These are phyloP conservation scores for Silene coronaria DNA, from an alignment of 179 eudicot genomes.

Conservation along the genomic window DNA sequence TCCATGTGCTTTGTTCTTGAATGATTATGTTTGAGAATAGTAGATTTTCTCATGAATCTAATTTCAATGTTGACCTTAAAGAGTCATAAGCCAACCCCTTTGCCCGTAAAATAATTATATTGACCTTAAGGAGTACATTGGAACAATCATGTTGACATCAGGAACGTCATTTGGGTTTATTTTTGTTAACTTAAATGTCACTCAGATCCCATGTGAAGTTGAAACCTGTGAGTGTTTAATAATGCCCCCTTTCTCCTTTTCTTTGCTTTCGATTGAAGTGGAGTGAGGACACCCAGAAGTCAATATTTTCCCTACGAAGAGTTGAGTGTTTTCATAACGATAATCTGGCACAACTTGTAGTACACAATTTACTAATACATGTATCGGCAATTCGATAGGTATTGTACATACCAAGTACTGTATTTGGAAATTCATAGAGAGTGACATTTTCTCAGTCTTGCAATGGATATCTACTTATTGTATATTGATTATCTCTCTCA, in stretches of 20 bases:
- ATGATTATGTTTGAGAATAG: not conserved
- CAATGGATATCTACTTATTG: not conserved
- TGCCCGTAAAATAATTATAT: no score
- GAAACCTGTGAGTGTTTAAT: no score
- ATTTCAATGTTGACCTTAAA: not conserved
- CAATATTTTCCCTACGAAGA: no score
- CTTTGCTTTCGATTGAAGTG: no score
- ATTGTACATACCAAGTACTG: not conserved
- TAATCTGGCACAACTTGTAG: no score
- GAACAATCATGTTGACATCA: not conserved
- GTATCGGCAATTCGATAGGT: no score
- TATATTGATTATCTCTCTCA: no score
- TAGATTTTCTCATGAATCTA: slow-evolving; percentile 4
- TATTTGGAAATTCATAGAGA: not conserved
- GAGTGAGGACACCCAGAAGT: no score
- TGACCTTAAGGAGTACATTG: not conserved
- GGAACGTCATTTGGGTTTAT: no score
- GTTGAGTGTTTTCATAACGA: no score
- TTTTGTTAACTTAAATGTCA: not conserved
- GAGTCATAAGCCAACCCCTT: not conserved
- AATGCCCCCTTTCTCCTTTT: no score
- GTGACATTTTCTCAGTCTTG: not conserved
- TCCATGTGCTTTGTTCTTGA: not conserved
- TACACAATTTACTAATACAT: no score
- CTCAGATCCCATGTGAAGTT: not conserved